These are phyloP conservation scores for Penicillium maclennaniae DNA, from an alignment of 495 filamentous ascomycete species.

Conservation along the genomic window DNA sequence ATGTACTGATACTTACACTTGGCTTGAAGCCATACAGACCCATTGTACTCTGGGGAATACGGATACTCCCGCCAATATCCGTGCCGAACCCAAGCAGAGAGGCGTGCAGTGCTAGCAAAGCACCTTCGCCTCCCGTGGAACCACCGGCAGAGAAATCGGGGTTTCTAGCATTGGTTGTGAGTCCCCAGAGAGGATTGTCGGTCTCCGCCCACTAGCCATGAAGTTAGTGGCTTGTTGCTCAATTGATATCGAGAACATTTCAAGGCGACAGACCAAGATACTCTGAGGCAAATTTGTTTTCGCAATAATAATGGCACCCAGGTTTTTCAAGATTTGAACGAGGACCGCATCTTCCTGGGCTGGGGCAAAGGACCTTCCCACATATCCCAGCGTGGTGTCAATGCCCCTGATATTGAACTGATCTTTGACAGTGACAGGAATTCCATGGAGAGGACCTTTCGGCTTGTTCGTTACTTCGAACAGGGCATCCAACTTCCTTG, in stretches of 20 bases:
- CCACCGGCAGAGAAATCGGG: constrained; percentile 51
- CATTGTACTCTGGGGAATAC: constrained; percentile 52
- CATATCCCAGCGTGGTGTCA: constrained; percentile 57
- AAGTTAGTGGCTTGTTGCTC: neutral
- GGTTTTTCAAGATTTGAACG: constrained; percentile 40
- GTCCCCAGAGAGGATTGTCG: constrained; percentile 52
- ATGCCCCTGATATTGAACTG: constrained; percentile 61
- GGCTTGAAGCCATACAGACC: constrained; percentile 58
- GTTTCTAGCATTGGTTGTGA: constrained; percentile 48
- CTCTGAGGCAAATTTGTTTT: constrained; percentile 61
- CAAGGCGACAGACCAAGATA: constrained; percentile 37
- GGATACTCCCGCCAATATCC: constrained; percentile 58
- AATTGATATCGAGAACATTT: constrained; percentile 4
- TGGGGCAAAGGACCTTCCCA: constrained; percentile 48
- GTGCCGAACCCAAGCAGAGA: constrained; percentile 63
- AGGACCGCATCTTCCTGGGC: constrained; percentile 48
- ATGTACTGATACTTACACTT: constrained; percentile 30
- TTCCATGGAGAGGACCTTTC: constrained; percentile 60
- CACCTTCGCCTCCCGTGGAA: constrained; percentile 62
- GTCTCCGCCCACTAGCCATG: constrained; percentile 45
- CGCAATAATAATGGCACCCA: constrained; percentile 54
- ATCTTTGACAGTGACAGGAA: constrained; percentile 64
- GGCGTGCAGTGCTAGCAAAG: constrained; percentile 56
- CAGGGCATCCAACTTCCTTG: constrained; percentile 50
- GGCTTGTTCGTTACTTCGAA: constrained; percentile 41